Conservation (phyloP, 306 rosid species). For the Vigna trinervia region DNA sequence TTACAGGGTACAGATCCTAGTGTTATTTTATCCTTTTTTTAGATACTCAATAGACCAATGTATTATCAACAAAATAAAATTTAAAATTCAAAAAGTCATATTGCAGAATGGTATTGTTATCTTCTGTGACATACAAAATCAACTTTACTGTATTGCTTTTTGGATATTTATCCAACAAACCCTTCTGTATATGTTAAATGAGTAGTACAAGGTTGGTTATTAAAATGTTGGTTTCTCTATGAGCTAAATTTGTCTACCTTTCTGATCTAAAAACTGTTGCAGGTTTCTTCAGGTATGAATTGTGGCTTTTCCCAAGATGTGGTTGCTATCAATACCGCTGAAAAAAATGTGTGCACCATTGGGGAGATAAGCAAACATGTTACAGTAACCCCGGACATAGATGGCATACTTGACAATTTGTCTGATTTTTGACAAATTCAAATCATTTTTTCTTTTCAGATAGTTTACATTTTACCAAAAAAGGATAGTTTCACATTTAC, state of each 20-base stretch:
- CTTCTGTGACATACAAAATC: background rate
- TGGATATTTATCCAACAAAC: conserved; percentile 4
- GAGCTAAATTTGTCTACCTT: conserved; percentile 9
- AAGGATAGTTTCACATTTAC: too few relatives aligned
- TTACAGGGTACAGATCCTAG: background rate
- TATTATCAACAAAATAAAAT: background rate
- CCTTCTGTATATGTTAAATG: background rate
- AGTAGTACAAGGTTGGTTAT: conserved; percentile 17
- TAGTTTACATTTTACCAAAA: conserved; percentile 3
- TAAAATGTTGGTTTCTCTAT: background rate
- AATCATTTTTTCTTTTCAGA: background rate
- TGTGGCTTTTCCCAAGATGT: conserved; percentile 71
- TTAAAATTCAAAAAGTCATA: background rate
- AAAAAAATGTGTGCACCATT: conserved; percentile 65
- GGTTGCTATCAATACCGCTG: conserved; percentile 63
- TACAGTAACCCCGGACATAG: conserved; percentile 69
- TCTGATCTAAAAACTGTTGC: conserved; percentile 34
- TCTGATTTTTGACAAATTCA: conserved; percentile 52
- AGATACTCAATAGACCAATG: too few relatives aligned
- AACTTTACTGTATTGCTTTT: conserved; percentile 8
- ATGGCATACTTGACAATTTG: conserved; percentile 54
- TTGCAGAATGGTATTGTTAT: background rate
- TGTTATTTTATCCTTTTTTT: conserved; percentile 10
- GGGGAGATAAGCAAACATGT: conserved; percentile 76
- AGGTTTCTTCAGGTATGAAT: conserved; percentile 82